Conservation (phyloP, 257 asterid genomes). For the Vinca minor region DNA sequence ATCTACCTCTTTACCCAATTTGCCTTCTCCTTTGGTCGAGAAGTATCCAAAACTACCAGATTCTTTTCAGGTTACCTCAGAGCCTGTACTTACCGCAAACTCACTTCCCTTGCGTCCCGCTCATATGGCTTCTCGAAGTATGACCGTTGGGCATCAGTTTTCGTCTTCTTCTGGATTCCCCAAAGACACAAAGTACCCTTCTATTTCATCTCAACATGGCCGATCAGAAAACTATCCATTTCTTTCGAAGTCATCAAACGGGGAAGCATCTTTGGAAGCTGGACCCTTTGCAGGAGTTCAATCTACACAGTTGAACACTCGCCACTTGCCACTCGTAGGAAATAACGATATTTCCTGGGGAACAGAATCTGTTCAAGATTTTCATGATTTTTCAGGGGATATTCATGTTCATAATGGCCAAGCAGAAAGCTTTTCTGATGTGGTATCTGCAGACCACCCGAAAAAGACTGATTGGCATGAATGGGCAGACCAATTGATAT, state of each 20-base stretch:
- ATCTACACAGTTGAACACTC: conserved; percentile 23
- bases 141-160: conserved; percentile 35
- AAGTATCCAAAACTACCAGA: conserved; percentile 44
- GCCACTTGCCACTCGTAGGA: conserved; percentile 10
- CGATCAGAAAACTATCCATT: conserved; percentile 24
- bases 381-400: conserved; percentile 30
- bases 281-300: conserved; percentile 21
- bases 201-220: conserved; percentile 25
- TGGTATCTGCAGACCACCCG: conserved; percentile 26
- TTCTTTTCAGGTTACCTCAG: conserved; percentile 39
- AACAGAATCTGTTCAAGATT: conserved; percentile 26
- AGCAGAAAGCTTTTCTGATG: conserved; percentile 28
- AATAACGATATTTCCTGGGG: conserved; percentile 30
- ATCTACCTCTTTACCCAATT: conserved; percentile 31
- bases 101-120: conserved; percentile 25
- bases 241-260: conserved; percentile 27
- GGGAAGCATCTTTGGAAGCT: conserved; percentile 24
- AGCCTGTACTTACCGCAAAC: conserved; percentile 30
- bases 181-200: conserved; percentile 23
- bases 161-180: conserved; percentile 35
- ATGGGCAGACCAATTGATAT: conserved; percentile 58
- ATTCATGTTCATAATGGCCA: conserved; percentile 27
- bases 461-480: conserved; percentile 52
- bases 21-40: conserved; percentile 38
- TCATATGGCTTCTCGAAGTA: conserved; percentile 26